Evolutionary conservation across 2,329 filamentous ascomycete genomes (phyloP).

Genomic region (Fusarium mundagurra): DNA sequence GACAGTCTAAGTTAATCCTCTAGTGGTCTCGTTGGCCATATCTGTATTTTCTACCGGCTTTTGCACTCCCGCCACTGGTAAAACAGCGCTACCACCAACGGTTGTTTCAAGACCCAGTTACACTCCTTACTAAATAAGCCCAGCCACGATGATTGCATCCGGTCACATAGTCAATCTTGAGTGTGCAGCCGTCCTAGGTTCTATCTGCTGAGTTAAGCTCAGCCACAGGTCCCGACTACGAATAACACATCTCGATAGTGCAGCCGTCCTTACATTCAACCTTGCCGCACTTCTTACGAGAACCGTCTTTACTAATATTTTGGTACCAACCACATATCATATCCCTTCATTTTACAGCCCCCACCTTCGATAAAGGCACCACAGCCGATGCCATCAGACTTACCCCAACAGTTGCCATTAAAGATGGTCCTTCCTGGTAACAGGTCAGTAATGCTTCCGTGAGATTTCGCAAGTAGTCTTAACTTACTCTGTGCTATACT

Average conservation of each 20-base stretch:
- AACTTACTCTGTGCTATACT: background rate
- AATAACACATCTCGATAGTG: no score
- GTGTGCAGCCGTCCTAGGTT: rapidly evolving
- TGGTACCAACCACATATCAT: background rate
- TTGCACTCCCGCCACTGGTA: no score
- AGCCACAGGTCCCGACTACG: no score
- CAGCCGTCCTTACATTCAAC: background rate
- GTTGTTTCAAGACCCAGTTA: background rate
- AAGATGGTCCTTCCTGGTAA: background rate
- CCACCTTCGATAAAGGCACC: background rate
- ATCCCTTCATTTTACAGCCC: background rate
- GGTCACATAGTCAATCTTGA: background rate
- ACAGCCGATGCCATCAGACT: background rate
- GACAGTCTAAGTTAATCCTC: rapidly evolving
- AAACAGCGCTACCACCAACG: background rate
- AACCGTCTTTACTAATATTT: background rate
- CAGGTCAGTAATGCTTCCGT: background rate
- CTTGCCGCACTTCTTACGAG: background rate
- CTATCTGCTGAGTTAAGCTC: no score
- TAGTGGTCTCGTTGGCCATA: background rate
- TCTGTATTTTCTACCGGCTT: rapidly evolving
- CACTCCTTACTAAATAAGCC: no score
- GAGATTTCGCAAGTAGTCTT: no score
- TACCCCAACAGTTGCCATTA: background rate
- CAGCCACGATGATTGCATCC: background rate